Evolutionary conservation across 371 early-diverging fungal genomes (phyloP), one percentile per base, ranked within the genome.

Genomic region (Lichtheimia hyalospora): DNA sequence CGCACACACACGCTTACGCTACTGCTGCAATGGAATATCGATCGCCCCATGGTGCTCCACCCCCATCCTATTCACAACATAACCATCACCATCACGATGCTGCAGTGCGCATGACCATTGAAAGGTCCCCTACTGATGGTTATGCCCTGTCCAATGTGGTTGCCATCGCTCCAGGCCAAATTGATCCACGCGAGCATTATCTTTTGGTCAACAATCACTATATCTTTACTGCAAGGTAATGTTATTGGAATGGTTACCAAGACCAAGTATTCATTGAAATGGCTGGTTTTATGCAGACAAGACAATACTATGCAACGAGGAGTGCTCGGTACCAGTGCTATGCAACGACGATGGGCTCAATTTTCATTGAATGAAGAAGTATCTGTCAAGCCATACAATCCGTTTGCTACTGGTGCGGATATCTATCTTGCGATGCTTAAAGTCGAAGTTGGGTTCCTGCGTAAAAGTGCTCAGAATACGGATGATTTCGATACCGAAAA

Each of bases 331-430:
- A 87, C 92, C 15, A 86, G 90, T 23, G 68, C 72, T 42, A 78
- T 88, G 48, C 96, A 96, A 50, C 88, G 98, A 27, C 83, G 86
- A 46, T 97, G 93, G 92, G 94, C 93, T n/a, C 78, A 79, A 20
- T 79, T 95, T 48, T 90, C 93, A 5, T 67, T 96, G 5, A 85
- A 87, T 49, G 87, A 95, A 73, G 89, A 91, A 34, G 90, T 96
- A 3, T 69, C 84, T 13, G 89, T 93, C 2, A 79, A 79, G n/a
- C 89, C 93, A 20, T 93, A 83, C 57, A 85, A 91, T 69, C 90
- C 92, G 1, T 79, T 76, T 51, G 55, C 71, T 14, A 64, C 72
- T 34, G 86, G 86, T 18, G 80, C 74, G 4, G 82, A 87, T 58
- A 83, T 85, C 20, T 94, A 88, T 62, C 71, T 96, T 5, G 81